Evolutionary conservation across 306 rosid genomes (phyloP).

Genomic region (Rosa lucieae): DNA sequence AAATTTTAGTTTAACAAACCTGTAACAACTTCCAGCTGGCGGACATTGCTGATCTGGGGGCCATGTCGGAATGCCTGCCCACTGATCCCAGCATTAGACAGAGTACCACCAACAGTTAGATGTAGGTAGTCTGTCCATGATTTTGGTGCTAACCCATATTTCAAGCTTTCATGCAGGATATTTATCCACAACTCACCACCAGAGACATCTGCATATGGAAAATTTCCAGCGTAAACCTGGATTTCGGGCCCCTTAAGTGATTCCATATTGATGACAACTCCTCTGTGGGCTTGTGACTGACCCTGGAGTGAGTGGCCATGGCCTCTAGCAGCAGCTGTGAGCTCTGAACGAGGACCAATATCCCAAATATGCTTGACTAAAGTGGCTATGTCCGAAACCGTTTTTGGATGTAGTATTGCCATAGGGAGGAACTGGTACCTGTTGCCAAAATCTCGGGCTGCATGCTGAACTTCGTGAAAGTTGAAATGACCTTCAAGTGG

Average conservation of each 20-base stretch:
- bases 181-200: conserved; percentile 96
- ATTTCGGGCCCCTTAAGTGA: conserved; percentile 56
- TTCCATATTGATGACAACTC: conserved; percentile 87
- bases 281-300: conserved; percentile 77
- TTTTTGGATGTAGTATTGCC: conserved; percentile 75
- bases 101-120: conserved; percentile 94
- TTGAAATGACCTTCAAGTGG: conserved; percentile 63
- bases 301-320: conserved; percentile 98
- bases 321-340: conserved; percentile 89
- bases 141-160: conserved; percentile 80
- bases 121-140: conserved; percentile 97
- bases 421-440: conserved; percentile 62
- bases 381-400: conserved; percentile 72
- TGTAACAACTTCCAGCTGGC: conserved; percentile 90
- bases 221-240: conserved; percentile 48
- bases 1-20: conserved; percentile 47
- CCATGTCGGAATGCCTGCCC: conserved; percentile 96
- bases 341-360: conserved; percentile 74
- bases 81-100: conserved; percentile 93
- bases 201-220: conserved; percentile 68
- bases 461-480: conserved; percentile 58
- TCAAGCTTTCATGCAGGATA: conserved; percentile 78
- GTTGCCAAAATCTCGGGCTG: conserved; percentile 84
- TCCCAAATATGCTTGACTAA: conserved; percentile 69
- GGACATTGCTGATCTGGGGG: conserved; percentile 96